Base-by-base conservation (phyloP, 1,139 yeast genomes). In the Kurtzmaniella quercitrusa region DNA sequence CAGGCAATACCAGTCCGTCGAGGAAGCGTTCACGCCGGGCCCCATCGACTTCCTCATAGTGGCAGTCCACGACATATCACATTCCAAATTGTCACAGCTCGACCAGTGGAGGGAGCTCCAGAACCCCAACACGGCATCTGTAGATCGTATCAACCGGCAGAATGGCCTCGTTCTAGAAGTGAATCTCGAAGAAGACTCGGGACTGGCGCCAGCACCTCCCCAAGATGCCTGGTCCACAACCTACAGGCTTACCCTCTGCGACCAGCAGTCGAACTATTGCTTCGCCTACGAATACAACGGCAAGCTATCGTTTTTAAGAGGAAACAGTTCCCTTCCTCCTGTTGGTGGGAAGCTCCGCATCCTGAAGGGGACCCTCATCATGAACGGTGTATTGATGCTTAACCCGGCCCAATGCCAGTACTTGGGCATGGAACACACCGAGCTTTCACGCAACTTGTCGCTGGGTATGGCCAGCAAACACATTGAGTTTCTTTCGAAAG, bases 241-340 rank as follows among this genome's bases (percentile, higher is more conserved):
- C 1, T 69, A 60, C 49, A 70, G 69, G 51, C 55, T 73, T 12
- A 56, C 66, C 6, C 53, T 73, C 15, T 60, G 63, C 42, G 77
- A 72, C 45, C 44, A 44, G 11, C 45, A 44, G 17, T 63, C 61
- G 41, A 65, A 70, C 46, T 65, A 58, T 45, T 60, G 71, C 44
- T 70, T 59, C 51, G 78, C 66, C 3, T 66, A 69, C 45, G 78
- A 73, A 49, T 55, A 59, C 44, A 60, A 62, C 41, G 74, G 68
- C 41, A 59, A 60, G 23, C 52, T 73, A 14, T 57, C 60, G 14
- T 73, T 72, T 53, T 53, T 73, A 31, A 37, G 43, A 10, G 41
- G 47, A 3, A 41, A 47, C 2, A 46, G 44, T 1, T 45, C 38
- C 11, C 41, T 48, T 24, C 54, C 62, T 2, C 75, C 76, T 9